phyloP scores from a whole-genome alignment of 257 asterid genomes.

The Ajuga chamaepitys region DNA sequence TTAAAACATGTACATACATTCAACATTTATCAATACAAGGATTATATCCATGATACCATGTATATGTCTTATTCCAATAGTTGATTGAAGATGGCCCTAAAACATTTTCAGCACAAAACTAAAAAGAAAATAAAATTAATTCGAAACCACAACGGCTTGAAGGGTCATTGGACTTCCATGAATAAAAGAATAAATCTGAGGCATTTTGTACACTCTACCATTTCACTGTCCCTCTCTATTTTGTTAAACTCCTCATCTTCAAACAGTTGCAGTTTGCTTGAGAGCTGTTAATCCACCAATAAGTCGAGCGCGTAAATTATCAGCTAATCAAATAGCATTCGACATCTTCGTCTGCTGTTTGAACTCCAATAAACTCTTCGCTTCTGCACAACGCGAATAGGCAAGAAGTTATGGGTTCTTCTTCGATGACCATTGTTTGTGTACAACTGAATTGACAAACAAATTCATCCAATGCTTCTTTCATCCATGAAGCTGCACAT shows the following conservation, averaged over 20 bases:
- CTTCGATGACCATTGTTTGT: conserved; percentile 21
- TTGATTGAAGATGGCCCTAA: conserved; percentile 10
- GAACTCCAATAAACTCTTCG: conserved; percentile 33
- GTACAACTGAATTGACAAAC: conserved; percentile 26
- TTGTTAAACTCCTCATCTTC: conserved; percentile 19
- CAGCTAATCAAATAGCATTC: conserved; percentile 38
- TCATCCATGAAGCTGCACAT: conserved; percentile 81
- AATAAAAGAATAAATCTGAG: conserved; percentile 23
- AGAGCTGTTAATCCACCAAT: conserved; percentile 3
- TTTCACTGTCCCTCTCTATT: not conserved
- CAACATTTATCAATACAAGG: not conserved
- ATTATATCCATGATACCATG: not conserved
- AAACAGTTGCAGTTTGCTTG: conserved; percentile 20
- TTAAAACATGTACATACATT: not conserved
- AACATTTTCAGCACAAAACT: not conserved
- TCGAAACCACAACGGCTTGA: not conserved
- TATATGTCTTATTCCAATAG: not conserved
- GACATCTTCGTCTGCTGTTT: conserved; percentile 37
- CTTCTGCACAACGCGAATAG: conserved; percentile 29
- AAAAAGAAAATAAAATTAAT: not conserved
- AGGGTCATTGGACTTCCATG: conserved; percentile 14
- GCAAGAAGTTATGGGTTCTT: conserved; percentile 19
- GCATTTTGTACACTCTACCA: conserved; percentile 27
- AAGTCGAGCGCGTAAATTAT: conserved; percentile 10
- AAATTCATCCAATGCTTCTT: conserved; percentile 68